These are phyloP conservation scores for Plectosphaerella plurivora DNA, from an alignment of 2,329 filamentous ascomycete species.

Conservation along the genomic window DNA sequence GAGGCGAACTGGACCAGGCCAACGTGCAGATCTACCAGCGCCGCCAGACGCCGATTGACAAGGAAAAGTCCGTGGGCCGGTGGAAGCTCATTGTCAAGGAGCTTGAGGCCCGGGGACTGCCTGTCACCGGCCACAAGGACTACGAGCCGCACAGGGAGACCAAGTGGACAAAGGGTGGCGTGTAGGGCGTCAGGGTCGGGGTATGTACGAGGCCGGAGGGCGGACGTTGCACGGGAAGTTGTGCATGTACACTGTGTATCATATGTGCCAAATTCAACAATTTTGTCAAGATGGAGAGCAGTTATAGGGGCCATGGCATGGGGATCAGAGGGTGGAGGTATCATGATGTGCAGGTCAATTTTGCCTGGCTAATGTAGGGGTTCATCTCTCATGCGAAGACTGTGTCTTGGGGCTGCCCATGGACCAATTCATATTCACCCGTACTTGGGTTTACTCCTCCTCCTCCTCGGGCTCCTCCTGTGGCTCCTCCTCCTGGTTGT, in stretches of 20 bases:
- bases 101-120: slow-evolving; percentile 57
- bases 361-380: too few relatives aligned
- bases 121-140: slow-evolving; percentile 43
- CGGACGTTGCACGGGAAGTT: slow-evolving; percentile 12
- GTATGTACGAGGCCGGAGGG: not conserved
- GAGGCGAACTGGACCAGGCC: slow-evolving; percentile 45
- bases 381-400: too few relatives aligned
- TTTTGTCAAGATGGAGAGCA: too few relatives aligned
- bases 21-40: slow-evolving; percentile 67
- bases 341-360: too few relatives aligned
- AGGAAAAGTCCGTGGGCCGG: slow-evolving; percentile 66
- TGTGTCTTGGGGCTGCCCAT: not conserved
- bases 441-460: not conserved
- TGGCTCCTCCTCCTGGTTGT: not conserved
- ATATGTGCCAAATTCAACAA: slow-evolving; percentile 7
- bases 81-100: slow-evolving; percentile 78
- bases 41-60: slow-evolving; percentile 66
- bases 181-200: slow-evolving; percentile 14
- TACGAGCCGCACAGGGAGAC: slow-evolving; percentile 36
- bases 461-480: not conserved
- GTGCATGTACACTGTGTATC: slow-evolving; percentile 13
- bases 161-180: slow-evolving; percentile 35
- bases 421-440: not conserved
- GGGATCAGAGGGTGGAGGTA: too few relatives aligned
- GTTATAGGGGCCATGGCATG: too few relatives aligned